Base-by-base conservation (phyloP, 139 green algal genomes). In the Trebouxia sp. region DNA sequence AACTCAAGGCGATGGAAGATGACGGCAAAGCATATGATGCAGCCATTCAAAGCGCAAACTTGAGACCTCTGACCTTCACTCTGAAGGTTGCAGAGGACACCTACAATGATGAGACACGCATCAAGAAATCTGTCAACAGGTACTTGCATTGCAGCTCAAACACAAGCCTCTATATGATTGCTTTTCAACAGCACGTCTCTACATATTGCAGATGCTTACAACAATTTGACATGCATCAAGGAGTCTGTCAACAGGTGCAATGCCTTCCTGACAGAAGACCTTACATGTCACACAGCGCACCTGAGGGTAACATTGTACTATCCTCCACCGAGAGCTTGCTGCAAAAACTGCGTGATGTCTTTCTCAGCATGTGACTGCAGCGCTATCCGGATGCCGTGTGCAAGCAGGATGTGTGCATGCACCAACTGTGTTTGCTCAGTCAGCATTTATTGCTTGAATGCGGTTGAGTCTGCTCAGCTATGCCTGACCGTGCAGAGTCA, bases 21-120 rank as follows among this genome's bases (percentile, higher is more conserved):
- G 66, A 53, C 65, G 78, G 69, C 42, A 65, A 37, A 14, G 48
- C 79, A 42, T 80, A 83, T 5, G 66, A 86, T 3, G 5, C 22
- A 15, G 26, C 41, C 45, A 69, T 86, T 37, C 58, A 81, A 43
- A 41, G 55, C 38, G 82, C 80, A 28, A 86, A 87, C 28, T 92
- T 94, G 77, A 78, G 84, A n/a, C 47, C 83, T 42, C 82, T 75
- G 38, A 48, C 85, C 41, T 82, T 97, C 56, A 92, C 88, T 47
- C 50, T 97, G 24, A 94, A 94, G 83, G 83, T 97, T 5, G 80
- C 86, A 2, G 89, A 95, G 80, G 95, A 98, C 76, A 95, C 78
- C 9, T 98, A 94, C 80, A 90, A 96, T 26, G 95, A 98, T 65
- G 93, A 98, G 86, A 47, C 45, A n/a, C 90, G 93, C 26, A 75